Evolutionary conservation across 1,284 basidiomycete genomes (phyloP).

Genomic region (Schizophyllum amplum): DNA sequence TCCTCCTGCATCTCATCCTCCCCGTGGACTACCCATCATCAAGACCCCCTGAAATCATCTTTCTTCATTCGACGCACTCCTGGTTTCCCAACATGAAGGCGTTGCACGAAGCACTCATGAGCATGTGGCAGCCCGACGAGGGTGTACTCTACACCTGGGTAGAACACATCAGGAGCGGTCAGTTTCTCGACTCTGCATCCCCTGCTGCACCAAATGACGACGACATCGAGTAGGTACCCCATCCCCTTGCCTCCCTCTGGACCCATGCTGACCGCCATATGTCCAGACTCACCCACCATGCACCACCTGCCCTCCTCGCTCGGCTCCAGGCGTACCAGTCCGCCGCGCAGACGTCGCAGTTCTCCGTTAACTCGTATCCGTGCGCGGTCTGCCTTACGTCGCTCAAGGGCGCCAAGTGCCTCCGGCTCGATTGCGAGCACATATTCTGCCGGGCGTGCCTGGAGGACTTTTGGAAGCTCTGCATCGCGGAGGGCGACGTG

Average conservation of each 20-base stretch:
- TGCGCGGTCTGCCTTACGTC: conserved; percentile 68
- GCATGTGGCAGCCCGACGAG: conserved; percentile 54
- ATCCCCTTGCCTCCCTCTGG: no score
- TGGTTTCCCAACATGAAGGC: conserved; percentile 43
- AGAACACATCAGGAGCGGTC: conserved; percentile 57
- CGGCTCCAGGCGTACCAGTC: conserved; percentile 38
- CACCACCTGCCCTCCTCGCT: conserved; percentile 33
- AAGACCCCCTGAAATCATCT: conserved; percentile 43
- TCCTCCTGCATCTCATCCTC: conserved; percentile 48
- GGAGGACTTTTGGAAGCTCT: conserved; percentile 65
- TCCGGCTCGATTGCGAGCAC: conserved; percentile 59
- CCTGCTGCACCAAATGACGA: conserved; percentile 24
- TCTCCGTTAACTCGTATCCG: conserved; percentile 51
- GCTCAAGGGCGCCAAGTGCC: conserved; percentile 60
- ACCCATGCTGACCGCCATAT: no score
- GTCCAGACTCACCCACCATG: conserved; percentile 42
- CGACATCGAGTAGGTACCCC: conserved; percentile 15
- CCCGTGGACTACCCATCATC: conserved; percentile 50
- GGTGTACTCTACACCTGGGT: conserved; percentile 62
- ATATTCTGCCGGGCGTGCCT: conserved; percentile 70
- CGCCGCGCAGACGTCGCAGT: conserved; percentile 37
- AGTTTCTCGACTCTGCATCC: conserved; percentile 45
- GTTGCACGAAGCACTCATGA: conserved; percentile 33
- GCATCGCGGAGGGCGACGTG: conserved; percentile 67
- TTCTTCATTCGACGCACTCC: conserved; percentile 45